Base-by-base conservation (phyloP, 2,329 filamentous ascomycete species). In the Metarhizium anisopliae region DNA sequence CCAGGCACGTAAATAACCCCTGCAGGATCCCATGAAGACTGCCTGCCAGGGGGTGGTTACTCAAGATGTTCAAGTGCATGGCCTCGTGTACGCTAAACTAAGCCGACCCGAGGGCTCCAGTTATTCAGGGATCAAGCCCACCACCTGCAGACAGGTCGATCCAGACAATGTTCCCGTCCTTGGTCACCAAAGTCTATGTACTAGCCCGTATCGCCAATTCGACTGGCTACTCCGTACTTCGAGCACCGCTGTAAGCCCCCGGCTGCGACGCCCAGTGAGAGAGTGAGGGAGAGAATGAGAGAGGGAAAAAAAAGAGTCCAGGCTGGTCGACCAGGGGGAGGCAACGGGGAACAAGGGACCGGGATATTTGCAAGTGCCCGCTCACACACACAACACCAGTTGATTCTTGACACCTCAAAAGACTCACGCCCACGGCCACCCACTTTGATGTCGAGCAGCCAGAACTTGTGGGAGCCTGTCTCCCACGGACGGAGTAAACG, bases 371-470 rank as follows among this genome's bases (percentile, higher is more conserved):
- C n/a, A 45, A n/a, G 29, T 47, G 13, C 6, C 47, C 25, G n/a
- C 51, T 7, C 51, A 47, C 38, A n/a, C 42, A 30, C 45, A 16
- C 35, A 13, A 8, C 35, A 16, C 45, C 45, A 30, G 25, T 30
- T 30, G 45, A 25, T 13, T 49, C 45, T 49, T 16, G 45, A 49
- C 45, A n/a, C 20, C 45, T 29, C 20, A n/a, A 30, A 45, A 45
- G 25, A 56, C 47, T 53, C 51, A 50, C 45, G 45, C 55, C 50
- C 55, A 20, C 42, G 18, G 40, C 42, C 42, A 47, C 55, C 45
- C 43, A 42, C 43, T 35, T 40, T 32, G 50, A 50, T 53, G n/a
- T 36, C 47, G 38, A 30, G 20, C 13, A 29, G 6, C 45, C 18
- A n/a, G 20, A 30, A 47, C 8, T 5, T 47, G 6, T 13, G 20